These are phyloP conservation scores for Phytophthora cactorum DNA, from an alignment of 352 stramenopile genomes.

Conservation along the genomic window DNA sequence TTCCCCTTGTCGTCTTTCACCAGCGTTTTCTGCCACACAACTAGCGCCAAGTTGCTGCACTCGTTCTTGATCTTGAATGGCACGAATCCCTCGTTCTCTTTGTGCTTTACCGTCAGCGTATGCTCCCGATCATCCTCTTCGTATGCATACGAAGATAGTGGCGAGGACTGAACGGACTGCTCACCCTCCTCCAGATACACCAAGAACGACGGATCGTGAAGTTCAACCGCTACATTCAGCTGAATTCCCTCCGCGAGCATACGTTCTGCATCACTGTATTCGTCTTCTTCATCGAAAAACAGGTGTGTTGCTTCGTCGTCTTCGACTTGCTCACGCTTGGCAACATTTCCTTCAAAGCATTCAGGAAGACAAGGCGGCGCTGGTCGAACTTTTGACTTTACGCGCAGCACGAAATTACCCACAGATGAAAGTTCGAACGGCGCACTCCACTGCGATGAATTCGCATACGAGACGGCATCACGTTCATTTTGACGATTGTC, in stretches of 20 bases:
- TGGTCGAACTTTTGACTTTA: conserved; percentile 63
- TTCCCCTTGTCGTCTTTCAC: conserved; percentile 59
- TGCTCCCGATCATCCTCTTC: conserved; percentile 34
- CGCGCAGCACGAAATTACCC: conserved; percentile 79
- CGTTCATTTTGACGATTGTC: conserved; percentile 29
- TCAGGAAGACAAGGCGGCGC: conserved; percentile 44
- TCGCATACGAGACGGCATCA: conserved; percentile 36
- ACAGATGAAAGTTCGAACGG: conserved; percentile 83
- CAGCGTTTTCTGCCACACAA: conserved; percentile 85
- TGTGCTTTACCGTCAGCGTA: conserved; percentile 38
- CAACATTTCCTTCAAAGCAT: conserved; percentile 49
- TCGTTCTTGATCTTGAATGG: conserved; percentile 87
- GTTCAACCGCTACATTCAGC: conserved; percentile 80
- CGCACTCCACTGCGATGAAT: conserved; percentile 75
- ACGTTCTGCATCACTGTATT: conserved; percentile 40
- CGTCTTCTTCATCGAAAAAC: conserved; percentile 49
- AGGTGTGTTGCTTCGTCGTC: conserved; percentile 35
- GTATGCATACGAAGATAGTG: conserved; percentile 39
- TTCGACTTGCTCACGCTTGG: conserved; percentile 27
- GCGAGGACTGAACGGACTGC: conserved; percentile 29
- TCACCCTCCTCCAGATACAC: conserved; percentile 63
- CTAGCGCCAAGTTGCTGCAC: conserved; percentile 73
- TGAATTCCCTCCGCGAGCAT: conserved; percentile 50
- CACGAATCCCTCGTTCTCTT: conserved; percentile 68
- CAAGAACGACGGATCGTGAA: conserved; percentile 82